Percentiles rank a stretch among this genome's conserved stretches.
Evolutionary conservation across 2,329 filamentous ascomycete species (phyloP).

Genomic region (Trichothecium sympodiale): DNA sequence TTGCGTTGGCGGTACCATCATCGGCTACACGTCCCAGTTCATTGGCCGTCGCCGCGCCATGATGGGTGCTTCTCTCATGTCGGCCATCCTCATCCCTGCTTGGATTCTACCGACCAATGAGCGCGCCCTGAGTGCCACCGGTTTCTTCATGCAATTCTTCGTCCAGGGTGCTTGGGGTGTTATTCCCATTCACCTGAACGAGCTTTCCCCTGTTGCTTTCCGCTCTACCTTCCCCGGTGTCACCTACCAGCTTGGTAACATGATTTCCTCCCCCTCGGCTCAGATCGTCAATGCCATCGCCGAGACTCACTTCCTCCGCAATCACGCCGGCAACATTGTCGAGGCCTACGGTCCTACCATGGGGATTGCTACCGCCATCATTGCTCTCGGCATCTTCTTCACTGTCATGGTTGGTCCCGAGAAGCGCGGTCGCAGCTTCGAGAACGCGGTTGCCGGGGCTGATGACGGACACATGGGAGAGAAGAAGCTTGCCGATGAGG

Average conservation of each 20-base stretch:
- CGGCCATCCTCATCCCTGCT: constrained; percentile 53
- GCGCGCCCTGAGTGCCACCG: constrained; percentile 46
- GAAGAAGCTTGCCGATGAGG: constrained; percentile 13
- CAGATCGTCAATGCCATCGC: constrained; percentile 70
- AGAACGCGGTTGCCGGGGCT: constrained; percentile 36
- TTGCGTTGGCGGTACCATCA: constrained; percentile 60
- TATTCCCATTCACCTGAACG: constrained; percentile 63
- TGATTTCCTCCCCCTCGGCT: constrained; percentile 60
- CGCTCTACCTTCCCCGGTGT: constrained; percentile 60
- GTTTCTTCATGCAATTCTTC: constrained; percentile 61
- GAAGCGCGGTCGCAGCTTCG: constrained; percentile 61
- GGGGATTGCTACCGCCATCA: constrained; percentile 68
- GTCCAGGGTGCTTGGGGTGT: constrained; percentile 57
- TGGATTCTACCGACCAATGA: constrained; percentile 59
- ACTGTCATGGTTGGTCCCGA: constrained; percentile 64
- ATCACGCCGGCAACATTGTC: constrained; percentile 39
- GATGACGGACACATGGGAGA: constrained; percentile 15
- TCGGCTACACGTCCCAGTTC: constrained; percentile 67
- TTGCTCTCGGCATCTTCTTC: constrained; percentile 55
- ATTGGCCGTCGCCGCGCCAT: constrained; percentile 62
- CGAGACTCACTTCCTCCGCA: constrained; percentile 46
- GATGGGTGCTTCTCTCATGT: constrained; percentile 47
- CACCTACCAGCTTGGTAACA: constrained; percentile 66
- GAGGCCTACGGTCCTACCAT: constrained; percentile 66
- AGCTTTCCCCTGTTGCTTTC: constrained; percentile 60